phyloP scores from a whole-genome alignment of 768 basidiomycete species.

The Kwoniella shandongensis region DNA sequence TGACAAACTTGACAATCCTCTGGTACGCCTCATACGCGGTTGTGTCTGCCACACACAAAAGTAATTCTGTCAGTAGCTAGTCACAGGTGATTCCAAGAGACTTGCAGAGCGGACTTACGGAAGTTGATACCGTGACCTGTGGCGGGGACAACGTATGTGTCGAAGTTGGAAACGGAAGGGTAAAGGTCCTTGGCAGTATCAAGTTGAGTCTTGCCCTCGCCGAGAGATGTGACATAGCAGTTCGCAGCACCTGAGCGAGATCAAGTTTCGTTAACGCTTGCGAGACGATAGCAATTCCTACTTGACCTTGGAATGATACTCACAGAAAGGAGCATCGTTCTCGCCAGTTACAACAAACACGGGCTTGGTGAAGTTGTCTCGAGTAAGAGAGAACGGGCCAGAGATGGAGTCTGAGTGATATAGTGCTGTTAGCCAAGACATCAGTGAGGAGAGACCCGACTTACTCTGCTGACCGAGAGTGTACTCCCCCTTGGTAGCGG shows the following conservation, averaged over 20 bases:
- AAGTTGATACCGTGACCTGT: constrained; percentile 45
- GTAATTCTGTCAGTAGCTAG: not conserved
- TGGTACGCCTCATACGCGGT: constrained; percentile 37
- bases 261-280: not conserved
- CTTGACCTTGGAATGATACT: not conserved
- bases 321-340: constrained; percentile 37
- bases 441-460: not conserved
- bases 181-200: constrained; percentile 34
- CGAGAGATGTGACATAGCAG: constrained; percentile 31
- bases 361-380: constrained; percentile 27
- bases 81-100: not conserved
- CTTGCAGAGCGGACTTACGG: constrained; percentile 1
- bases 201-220: constrained; percentile 24
- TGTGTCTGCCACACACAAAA: constrained; percentile 1
- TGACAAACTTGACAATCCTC: constrained; percentile 33
- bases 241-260: constrained; percentile 18
- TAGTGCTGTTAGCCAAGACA: too few species aligned
- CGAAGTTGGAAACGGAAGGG: constrained; percentile 28
- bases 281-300: too few species aligned
- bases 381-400: constrained; percentile 4
- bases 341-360: constrained; percentile 35
- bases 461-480: constrained; percentile 35
- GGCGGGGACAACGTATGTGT: constrained; percentile 30
- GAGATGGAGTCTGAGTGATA: constrained; percentile 23
- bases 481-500: constrained; percentile 37